phyloP scores from a whole-genome alignment of 2,329 filamentous ascomycete species.

The Xylariaceae sp. region DNA sequence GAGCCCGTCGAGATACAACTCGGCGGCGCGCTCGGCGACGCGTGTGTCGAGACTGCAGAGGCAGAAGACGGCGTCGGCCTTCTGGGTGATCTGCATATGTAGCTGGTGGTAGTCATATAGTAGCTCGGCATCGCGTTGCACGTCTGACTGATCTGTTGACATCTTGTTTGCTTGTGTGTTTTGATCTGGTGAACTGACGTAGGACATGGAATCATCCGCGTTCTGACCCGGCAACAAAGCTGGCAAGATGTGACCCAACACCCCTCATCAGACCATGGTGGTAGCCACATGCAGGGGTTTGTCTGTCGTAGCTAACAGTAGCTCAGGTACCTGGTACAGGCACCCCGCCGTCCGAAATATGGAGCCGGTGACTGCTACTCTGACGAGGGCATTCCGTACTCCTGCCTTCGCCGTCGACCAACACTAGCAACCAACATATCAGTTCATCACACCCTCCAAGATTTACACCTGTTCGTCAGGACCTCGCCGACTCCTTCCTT shows the following conservation, averaged over 20 bases:
- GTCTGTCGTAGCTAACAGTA: neutral
- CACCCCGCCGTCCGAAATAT: neutral
- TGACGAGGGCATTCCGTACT: neutral
- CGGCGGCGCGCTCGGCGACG: slow-evolving; percentile 39
- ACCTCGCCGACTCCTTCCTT: too few relatives aligned
- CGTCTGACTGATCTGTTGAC: slow-evolving; percentile 8
- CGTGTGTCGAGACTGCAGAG: slow-evolving; percentile 44
- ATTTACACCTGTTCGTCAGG: too few relatives aligned
- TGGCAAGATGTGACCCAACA: neutral
- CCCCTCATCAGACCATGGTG: neutral
- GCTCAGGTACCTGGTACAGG: neutral
- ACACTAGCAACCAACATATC: too few relatives aligned
- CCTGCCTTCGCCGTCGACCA: too few relatives aligned
- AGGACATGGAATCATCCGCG: too few relatives aligned
- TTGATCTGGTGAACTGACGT: too few relatives aligned
- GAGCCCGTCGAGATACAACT: slow-evolving; percentile 38
- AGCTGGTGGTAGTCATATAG: slow-evolving; percentile 44
- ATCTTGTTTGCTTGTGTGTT: neutral
- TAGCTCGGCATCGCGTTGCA: slow-evolving; percentile 33
- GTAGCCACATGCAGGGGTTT: neutral
- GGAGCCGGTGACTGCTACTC: neutral
- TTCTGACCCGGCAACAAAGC: neutral
- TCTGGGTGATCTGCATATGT: slow-evolving; percentile 31
- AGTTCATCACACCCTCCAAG: too few relatives aligned
- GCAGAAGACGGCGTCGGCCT: slow-evolving; percentile 41